Evolutionary conservation across 1,284 basidiomycete species (phyloP).

Genomic region (Retiboletus flavoniger): DNA sequence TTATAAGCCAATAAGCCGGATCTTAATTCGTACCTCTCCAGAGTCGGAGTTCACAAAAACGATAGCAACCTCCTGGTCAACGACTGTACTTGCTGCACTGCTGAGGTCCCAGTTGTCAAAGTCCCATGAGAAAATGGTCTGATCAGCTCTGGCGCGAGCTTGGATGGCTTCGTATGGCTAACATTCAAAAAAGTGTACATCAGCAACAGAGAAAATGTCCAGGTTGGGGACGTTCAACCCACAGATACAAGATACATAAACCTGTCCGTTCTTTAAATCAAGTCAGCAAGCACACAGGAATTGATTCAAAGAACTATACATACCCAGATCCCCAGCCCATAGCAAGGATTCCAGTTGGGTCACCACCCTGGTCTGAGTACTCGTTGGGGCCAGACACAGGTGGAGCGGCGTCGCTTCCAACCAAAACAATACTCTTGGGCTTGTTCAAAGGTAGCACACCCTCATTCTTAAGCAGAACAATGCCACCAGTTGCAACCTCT

Average conservation of each 20-base stretch:
- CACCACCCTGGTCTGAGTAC: conserved; percentile 47
- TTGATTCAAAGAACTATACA: background rate
- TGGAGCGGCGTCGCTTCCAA: conserved; percentile 58
- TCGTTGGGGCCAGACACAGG: conserved; percentile 56
- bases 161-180: conserved; percentile 44
- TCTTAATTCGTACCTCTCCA: conserved; percentile 33
- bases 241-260: conserved; percentile 42
- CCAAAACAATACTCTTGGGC: conserved; percentile 36
- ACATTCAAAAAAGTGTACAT: background rate
- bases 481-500: conserved; percentile 67
- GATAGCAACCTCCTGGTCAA: conserved; percentile 34
- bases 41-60: conserved; percentile 44
- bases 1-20: background rate
- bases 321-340: conserved; percentile 66
- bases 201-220: background rate
- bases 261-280: conserved; percentile 33
- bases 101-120: conserved; percentile 37
- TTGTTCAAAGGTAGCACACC: conserved; percentile 54
- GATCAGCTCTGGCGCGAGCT: conserved; percentile 32
- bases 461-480: conserved; percentile 77
- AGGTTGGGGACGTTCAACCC: conserved; percentile 6
- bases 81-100: conserved; percentile 28
- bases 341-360: conserved; percentile 55
- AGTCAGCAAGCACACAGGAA: background rate
- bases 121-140: conserved; percentile 38